Evolutionary conservation across 2,329 filamentous ascomycete species (phyloP), one percentile per base, ranked within the genome.

Genomic region (Lomentospora prolificans): DNA sequence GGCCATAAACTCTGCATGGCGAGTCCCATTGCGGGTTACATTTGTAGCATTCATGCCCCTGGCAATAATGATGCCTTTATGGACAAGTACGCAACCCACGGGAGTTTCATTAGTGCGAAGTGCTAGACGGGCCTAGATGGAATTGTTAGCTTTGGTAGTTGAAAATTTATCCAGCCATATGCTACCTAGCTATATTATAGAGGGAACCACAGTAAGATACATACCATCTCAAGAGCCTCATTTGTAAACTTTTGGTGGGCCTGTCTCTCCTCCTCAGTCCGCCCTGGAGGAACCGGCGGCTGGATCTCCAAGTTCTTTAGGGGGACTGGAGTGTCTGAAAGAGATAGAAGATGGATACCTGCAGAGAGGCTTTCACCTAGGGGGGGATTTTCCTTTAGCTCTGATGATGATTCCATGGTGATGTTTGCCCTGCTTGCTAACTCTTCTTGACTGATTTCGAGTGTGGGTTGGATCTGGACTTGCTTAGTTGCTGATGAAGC

Each of bases 31-130:
- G 51, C 92, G 83, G 25, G 88, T 94, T 62, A 88, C 79, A 65
- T 96, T 99, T 55, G 94, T 99, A 60, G 95, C 94, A 65, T 99
- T 99, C 88, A 96, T 96, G 59, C 94, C 94, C 60, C 80, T 81
- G 44, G 89, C 91, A 61, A 99, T 90, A 60, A 96, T 79, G 62
- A 82, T 77, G 61, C 84, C 85, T 27, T 89, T 72, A 66, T 90
- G 81, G 22, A 97, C 91, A 55, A 99, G 84, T 30, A 99, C 90
- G 70, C 94, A 99, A 51, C 94, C 95, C 19, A 99, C 94, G 1
- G 94, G 94, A 1, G 95, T 97, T 73, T 99, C 94, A 63, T 95
- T 91, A 59, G 82, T 88, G 62, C 76, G 75, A 51, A 99, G 81
- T 22, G 95, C 94, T 61, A 90, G 81, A 64, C 92, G 86, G 57